Conservation (phyloP, 306 rosid species). For the Cucurbita pepo region DNA sequence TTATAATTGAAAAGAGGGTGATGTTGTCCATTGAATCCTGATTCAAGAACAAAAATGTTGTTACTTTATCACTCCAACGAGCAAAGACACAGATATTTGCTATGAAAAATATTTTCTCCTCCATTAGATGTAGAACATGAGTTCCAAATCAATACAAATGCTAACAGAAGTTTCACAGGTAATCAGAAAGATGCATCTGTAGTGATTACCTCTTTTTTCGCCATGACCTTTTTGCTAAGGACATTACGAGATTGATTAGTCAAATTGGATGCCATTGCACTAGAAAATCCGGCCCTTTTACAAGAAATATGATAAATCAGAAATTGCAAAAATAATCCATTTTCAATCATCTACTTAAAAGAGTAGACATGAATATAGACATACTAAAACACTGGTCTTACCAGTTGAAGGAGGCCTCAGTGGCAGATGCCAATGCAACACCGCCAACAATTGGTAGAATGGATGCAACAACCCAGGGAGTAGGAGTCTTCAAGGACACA, state of each 20-base stretch:
- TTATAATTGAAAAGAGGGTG: constrained; percentile 85
- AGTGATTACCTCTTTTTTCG: constrained; percentile 44
- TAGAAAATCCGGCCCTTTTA: constrained; percentile 83
- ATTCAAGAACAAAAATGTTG: background rate
- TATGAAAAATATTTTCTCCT: background rate
- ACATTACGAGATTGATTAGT: constrained; percentile 91
- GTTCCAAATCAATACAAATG: background rate
- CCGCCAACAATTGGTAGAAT: constrained; percentile 84
- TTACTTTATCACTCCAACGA: background rate
- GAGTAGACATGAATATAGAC: background rate
- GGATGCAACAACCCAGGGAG: constrained; percentile 66
- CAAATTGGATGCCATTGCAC: constrained; percentile 98
- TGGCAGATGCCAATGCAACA: constrained; percentile 70
- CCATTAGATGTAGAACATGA: background rate
- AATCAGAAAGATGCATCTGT: background rate
- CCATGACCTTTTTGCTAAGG: constrained; percentile 94
- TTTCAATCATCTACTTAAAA: background rate
- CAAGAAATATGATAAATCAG: constrained; percentile 7
- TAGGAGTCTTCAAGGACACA: constrained; percentile 36
- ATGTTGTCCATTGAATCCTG: constrained; percentile 90
- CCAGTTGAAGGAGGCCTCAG: constrained; percentile 95
- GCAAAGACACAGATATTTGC: background rate
- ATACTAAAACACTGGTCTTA: constrained; percentile 7
- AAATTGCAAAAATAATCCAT: background rate
- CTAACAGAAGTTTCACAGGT: background rate